Evolutionary conservation across 192 early-diverging fungal genomes (phyloP), one percentile per base, ranked within the genome.

Genomic region (Dissophora globulifera): DNA sequence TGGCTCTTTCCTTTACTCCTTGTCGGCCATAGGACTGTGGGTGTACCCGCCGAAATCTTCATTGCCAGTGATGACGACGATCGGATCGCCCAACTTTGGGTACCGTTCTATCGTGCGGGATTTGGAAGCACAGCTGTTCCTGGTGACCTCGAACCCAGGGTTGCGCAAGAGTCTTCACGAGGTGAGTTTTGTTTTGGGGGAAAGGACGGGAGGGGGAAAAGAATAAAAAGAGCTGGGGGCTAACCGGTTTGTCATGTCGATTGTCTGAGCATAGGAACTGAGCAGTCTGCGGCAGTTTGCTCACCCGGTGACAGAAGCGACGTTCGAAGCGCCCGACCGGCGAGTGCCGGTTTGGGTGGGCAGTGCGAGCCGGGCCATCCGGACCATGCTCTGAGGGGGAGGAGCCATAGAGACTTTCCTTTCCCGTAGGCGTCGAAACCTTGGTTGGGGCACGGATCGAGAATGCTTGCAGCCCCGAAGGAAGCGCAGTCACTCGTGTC

Each of bases 31-130:
- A 91, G 93, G 94, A 16, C 59, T 96, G 3, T 96, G 94, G 94
- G 82, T 89, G 46, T 86, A 86, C 54, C 69, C 87, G 25, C 79
- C 83, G 33, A 59, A 82, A 12, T 81, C 89, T 38, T 58, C 82
- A 27, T 49, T 60, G 25, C 93, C 94, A 31, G 69, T 83, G 25
- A 43, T 95, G 71, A 94, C 95, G 1, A 89, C 94, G 63, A 88
- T 97, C 57, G 96, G 96, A 11, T 97, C 95, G 3, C 90, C 94
- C 8, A 99, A 98, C 76, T 96, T 93, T 84, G 95, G 95, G 0
- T 89, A 95, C 68, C 83, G 95, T 45, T 97, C 95, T 2, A 85
- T 92, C n/a, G 84, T 91, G n/a, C 84, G 96, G 15, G 97, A 99
- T 63, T 56, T 97, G 54, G 97, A 99, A 64, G 89, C 93, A 17